Percentiles rank a stretch among this genome's conserved stretches.
Conservation (phyloP, 371 early-diverging fungal genomes). For the Nosema muscidifuracis region DNA sequence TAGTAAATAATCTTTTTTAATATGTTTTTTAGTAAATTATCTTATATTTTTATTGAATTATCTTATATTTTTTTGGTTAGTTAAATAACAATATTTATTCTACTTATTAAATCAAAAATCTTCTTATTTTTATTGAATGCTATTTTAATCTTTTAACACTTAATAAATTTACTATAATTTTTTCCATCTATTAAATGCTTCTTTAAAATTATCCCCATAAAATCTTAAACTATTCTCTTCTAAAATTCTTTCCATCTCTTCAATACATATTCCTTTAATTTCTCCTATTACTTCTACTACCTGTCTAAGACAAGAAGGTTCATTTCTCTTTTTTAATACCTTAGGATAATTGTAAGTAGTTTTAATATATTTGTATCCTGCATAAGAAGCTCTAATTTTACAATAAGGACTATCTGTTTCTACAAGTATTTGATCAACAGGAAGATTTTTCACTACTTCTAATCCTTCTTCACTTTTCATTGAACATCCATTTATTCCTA, state of each 20-base stretch:
- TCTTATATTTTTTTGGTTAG: no score
- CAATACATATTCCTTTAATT: slow-evolving; percentile 44
- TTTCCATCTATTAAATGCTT: background rate
- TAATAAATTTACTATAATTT: no score
- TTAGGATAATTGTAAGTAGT: slow-evolving; percentile 24
- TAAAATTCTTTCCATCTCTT: slow-evolving; percentile 10
- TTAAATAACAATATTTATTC: no score
- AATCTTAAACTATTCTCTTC: slow-evolving; percentile 35
- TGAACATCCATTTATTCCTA: slow-evolving; percentile 92
- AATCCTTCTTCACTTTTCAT: slow-evolving; percentile 77
- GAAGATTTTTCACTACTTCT: slow-evolving; percentile 71
- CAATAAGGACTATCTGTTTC: slow-evolving; percentile 79
- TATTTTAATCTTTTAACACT: no score
- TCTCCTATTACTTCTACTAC: slow-evolving; percentile 53
- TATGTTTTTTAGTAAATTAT: no score
- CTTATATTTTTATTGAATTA: no score
- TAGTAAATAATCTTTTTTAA: no score
- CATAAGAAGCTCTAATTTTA: slow-evolving; percentile 76
- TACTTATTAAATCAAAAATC: no score
- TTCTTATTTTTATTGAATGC: no score
- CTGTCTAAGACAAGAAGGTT: slow-evolving; percentile 53
- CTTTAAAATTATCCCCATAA: slow-evolving; percentile 31
- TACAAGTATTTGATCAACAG: slow-evolving; percentile 73
- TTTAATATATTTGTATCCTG: slow-evolving; percentile 67
- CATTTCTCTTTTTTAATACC: slow-evolving; percentile 57